phyloP scores from a whole-genome alignment of 352 stramenopile genomes.

The Globisporangium cystogenes region DNA sequence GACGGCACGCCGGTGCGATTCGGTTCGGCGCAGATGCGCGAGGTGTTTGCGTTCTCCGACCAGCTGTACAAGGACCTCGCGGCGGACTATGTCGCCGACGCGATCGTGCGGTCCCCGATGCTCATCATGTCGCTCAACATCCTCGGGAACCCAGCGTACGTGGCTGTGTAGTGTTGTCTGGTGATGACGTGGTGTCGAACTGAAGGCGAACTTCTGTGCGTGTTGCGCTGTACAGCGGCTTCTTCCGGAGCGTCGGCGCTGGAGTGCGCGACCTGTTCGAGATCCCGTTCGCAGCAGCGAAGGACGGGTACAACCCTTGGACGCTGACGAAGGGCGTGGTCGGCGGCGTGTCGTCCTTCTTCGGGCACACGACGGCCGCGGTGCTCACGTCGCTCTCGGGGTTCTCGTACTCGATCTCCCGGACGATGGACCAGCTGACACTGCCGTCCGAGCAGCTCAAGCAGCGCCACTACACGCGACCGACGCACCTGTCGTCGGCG shows the following conservation, averaged over 20 bases:
- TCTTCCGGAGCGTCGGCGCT: slow-evolving; percentile 61
- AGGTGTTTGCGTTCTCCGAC: slow-evolving; percentile 71
- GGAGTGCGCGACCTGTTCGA: slow-evolving; percentile 75
- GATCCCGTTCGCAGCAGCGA: slow-evolving; percentile 60
- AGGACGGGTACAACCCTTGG: slow-evolving; percentile 75
- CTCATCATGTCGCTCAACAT: slow-evolving; percentile 85
- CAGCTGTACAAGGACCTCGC: slow-evolving; percentile 80
- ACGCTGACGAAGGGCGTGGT: slow-evolving; percentile 66
- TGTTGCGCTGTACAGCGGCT: slow-evolving; percentile 32
- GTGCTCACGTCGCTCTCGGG: slow-evolving; percentile 69
- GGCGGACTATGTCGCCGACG: slow-evolving; percentile 76
- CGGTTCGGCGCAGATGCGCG: slow-evolving; percentile 36
- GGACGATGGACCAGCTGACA: slow-evolving; percentile 77
- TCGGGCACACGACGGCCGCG: slow-evolving; percentile 64
- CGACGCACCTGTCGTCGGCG: slow-evolving; percentile 55
- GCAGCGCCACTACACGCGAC: slow-evolving; percentile 56
- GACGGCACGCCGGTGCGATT: slow-evolving; percentile 74
- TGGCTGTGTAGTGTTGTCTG: slow-evolving; percentile 1
- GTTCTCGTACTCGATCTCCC: slow-evolving; percentile 78
- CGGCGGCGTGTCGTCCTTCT: slow-evolving; percentile 59
- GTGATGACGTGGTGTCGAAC: neutral
- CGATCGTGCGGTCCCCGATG: slow-evolving; percentile 71
- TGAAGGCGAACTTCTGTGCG: too few species aligned
- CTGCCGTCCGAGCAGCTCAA: slow-evolving; percentile 54
- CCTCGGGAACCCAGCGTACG: slow-evolving; percentile 81